A percentile compares a stretch with the other conserved stretches of the same genome.
phyloP scores from a whole-genome alignment of 106 monocot species.

The Iris macrosiphon region DNA sequence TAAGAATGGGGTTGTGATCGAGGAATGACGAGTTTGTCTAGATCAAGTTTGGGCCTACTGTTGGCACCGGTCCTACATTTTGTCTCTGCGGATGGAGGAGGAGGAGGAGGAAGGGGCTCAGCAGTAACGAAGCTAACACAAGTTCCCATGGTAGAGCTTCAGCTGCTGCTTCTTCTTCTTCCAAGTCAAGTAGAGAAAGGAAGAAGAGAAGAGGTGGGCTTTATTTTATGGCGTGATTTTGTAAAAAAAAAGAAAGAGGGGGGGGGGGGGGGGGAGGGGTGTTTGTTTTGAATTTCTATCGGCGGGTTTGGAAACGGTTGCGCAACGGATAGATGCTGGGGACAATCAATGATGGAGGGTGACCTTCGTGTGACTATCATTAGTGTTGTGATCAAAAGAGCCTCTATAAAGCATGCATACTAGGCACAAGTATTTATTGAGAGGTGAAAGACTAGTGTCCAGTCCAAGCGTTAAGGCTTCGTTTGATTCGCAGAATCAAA shows the following conservation, averaged over 20 bases:
- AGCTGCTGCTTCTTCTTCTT: too few species aligned
- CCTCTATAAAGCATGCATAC: too few species aligned
- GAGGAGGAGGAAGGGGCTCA: background rate
- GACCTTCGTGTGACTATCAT: too few species aligned
- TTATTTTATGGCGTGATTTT: background rate
- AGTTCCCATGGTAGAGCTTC: slow-evolving; percentile 39
- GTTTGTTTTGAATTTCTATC: slow-evolving; percentile 1
- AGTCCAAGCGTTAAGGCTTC: too few species aligned
- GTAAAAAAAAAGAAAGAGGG: background rate
- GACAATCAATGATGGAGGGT: too few species aligned
- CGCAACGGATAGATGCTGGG: slow-evolving; percentile 12
- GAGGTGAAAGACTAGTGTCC: too few species aligned
- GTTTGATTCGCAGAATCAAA: too few species aligned
- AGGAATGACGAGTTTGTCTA: slow-evolving; percentile 30
- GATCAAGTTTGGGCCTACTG: slow-evolving; percentile 1
- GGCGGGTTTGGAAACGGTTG: slow-evolving; percentile 11
- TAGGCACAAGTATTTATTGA: too few species aligned
- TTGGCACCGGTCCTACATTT: too few species aligned
- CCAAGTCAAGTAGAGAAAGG: background rate
- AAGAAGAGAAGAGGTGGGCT: background rate
- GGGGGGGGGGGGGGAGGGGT: too few species aligned
- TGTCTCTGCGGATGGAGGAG: too few species aligned
- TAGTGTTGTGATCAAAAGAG: too few species aligned
- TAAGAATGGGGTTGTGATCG: background rate
- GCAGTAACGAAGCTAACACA: slow-evolving; percentile 47